Base-by-base conservation (phyloP, 139 green algal species). In the Marvania coccoides region DNA sequence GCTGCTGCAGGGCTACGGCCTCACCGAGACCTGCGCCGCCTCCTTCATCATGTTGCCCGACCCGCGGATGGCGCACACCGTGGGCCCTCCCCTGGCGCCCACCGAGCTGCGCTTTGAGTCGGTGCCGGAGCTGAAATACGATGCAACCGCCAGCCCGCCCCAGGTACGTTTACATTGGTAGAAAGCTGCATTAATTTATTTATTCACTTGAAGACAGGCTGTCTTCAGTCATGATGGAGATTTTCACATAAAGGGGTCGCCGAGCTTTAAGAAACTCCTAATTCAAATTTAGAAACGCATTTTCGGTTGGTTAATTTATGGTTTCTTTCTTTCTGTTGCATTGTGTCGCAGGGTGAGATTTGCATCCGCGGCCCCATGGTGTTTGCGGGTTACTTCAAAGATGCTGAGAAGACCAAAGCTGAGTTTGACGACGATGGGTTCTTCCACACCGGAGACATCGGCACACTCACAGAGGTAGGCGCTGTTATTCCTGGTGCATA, bases 1-100 rank as follows among this genome's bases (percentile, higher is more conserved):
- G 31, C 81, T 95, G 34, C 47, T 88, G 35, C 87, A 96, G 86
- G 90, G 90, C 19, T 96, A 96, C 61, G 90, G 90, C 24, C 72
- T 96, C 48, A 96, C 90, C 5, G 90, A 97, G 79, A 92, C 88
- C 0, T 95, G 87, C 57, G 90, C 84, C 12, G 89, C 84, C 6
- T 88, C 81, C 29, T 96, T 86, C 81, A 72, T 92, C 57, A 80
- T 82, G 14, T 55, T 75, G 4, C 79, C 85, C 6, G 76, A 81
- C 59, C 64, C 68, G 29, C 67, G 47, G 38, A 69, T 87, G 55
- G 69, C 75, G 5, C 81, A 83, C 67, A 95, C 86, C 33, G 90
- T 98, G 31, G 91, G 91, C 7, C 72, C 82, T 0, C 87, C 91
- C 26, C 38, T 84, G 15, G 37, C 67, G 0, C 37, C 62, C 51